Conservation (phyloP, 352 stramenopile genomes). For the Thraustotheca clavata region DNA sequence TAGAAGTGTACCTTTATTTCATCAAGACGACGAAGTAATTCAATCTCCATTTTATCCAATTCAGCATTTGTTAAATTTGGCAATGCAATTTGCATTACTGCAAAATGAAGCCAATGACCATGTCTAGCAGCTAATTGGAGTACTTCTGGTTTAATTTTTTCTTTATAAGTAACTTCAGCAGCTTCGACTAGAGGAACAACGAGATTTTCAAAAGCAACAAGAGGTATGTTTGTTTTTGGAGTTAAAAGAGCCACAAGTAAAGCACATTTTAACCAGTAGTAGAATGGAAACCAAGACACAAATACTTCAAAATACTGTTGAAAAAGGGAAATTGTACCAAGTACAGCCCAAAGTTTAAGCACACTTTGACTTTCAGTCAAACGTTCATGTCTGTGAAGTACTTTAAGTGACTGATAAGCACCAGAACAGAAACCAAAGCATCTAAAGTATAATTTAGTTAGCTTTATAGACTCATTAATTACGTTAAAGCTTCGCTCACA, state of each 20-base stretch:
- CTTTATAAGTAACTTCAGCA: not conserved
- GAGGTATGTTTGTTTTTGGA: constrained; percentile 3
- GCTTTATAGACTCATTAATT: not conserved
- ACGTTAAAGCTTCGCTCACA: constrained; percentile 19
- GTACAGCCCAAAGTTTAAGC: constrained; percentile 14
- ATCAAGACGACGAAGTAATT: not conserved
- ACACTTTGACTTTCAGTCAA: not conserved
- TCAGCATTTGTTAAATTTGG: not conserved
- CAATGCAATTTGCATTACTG: constrained; percentile 7
- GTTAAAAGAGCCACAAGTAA: not conserved
- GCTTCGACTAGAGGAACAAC: not conserved
- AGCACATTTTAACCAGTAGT: constrained; percentile 15
- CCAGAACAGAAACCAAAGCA: constrained; percentile 18
- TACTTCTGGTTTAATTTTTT: not conserved
- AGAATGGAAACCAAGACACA: constrained; percentile 13
- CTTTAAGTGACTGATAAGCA: constrained; percentile 17
- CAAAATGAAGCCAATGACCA: constrained; percentile 2
- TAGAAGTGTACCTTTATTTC: constrained; percentile 12
- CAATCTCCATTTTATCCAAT: constrained; percentile 7
- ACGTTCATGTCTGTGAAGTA: not conserved
- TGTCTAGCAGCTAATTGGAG: not conserved
- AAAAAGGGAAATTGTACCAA: constrained; percentile 7
- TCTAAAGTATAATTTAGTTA: not conserved
- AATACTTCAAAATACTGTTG: constrained; percentile 13
- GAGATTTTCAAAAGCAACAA: not conserved